Evolutionary conservation across 371 early-diverging fungal genomes (phyloP).

Genomic region (Thermomucor indicae-seudaticae): DNA sequence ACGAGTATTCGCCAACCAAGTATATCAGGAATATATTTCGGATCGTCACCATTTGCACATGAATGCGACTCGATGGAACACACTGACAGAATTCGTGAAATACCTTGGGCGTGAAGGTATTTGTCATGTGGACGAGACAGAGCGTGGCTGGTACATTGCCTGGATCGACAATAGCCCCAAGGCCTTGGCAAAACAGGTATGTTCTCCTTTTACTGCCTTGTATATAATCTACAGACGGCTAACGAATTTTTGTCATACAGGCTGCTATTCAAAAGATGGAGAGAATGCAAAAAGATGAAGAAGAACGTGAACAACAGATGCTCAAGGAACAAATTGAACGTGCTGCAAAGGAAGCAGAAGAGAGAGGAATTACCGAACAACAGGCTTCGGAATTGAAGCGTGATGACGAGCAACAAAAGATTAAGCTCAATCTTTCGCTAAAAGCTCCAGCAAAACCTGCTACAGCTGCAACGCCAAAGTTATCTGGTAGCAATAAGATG

Average conservation of each 20-base stretch:
- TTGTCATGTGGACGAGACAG: slow-evolving; percentile 85
- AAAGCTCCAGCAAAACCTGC: slow-evolving; percentile 18
- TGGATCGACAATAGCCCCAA: slow-evolving; percentile 94
- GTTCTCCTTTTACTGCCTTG: not conserved
- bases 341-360: slow-evolving; percentile 56
- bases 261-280: slow-evolving; percentile 85
- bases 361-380: slow-evolving; percentile 29
- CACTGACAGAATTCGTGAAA: slow-evolving; percentile 83
- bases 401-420: slow-evolving; percentile 27
- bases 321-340: slow-evolving; percentile 81
- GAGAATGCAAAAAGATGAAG: slow-evolving; percentile 74
- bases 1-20: slow-evolving; percentile 84
- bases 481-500: slow-evolving; percentile 7
- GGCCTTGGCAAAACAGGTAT: slow-evolving; percentile 68
- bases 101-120: slow-evolving; percentile 83
- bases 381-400: slow-evolving; percentile 66
- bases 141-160: slow-evolving; percentile 84
- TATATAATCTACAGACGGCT: not conserved
- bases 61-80: slow-evolving; percentile 92
- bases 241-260: slow-evolving; percentile 19
- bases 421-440: slow-evolving; percentile 31
- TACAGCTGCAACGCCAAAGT: slow-evolving; percentile 8
- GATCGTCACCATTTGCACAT: slow-evolving; percentile 92
- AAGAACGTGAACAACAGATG: slow-evolving; percentile 74
- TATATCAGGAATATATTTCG: slow-evolving; percentile 94